Conservation (phyloP, 1,284 basidiomycete species). For the Cryptococcus hybrid region DNA sequence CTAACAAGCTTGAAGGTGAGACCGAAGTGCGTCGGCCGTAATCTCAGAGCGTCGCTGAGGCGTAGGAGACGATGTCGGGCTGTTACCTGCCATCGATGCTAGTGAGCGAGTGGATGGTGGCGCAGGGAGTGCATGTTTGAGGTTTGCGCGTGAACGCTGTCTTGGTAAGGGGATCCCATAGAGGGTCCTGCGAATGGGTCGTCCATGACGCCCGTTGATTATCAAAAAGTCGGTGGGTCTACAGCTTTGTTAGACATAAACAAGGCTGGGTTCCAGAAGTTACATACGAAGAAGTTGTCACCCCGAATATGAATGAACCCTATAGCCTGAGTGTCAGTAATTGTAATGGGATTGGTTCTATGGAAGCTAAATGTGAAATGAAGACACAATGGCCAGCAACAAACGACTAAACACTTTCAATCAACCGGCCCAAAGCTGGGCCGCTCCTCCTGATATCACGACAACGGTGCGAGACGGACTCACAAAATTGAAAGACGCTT, state of each 20-base stretch:
- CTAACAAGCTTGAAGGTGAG: slow-evolving; percentile 73
- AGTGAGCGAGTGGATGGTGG: slow-evolving; percentile 29
- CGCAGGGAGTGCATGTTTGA: slow-evolving; percentile 29
- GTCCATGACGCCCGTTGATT: slow-evolving; percentile 21
- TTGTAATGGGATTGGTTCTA: too few relatives aligned
- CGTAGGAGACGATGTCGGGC: slow-evolving; percentile 7
- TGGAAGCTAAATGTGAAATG: too few relatives aligned
- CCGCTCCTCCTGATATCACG: slow-evolving; percentile 13
- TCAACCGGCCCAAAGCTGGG: background rate
- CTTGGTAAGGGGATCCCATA: slow-evolving; percentile 22
- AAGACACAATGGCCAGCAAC: too few relatives aligned
- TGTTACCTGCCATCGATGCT: slow-evolving; percentile 10
- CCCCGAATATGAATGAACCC: too few relatives aligned
- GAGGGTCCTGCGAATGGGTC: slow-evolving; percentile 32
- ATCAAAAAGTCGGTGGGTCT: too few relatives aligned
- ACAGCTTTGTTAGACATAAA: too few relatives aligned
- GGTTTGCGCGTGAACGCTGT: slow-evolving; percentile 41
- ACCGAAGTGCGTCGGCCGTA: slow-evolving; percentile 29
- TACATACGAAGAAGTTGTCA: too few relatives aligned
- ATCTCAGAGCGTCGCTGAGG: slow-evolving; percentile 5
- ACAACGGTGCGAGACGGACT: too few relatives aligned
- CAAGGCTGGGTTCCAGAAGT: too few relatives aligned
- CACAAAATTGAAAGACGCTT: too few relatives aligned
- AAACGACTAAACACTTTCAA: too few relatives aligned
- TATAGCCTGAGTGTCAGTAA: too few relatives aligned